Evolutionary conservation across 108 stramenopile genomes (phyloP).

Genomic region (Conticribra weissflogii): DNA sequence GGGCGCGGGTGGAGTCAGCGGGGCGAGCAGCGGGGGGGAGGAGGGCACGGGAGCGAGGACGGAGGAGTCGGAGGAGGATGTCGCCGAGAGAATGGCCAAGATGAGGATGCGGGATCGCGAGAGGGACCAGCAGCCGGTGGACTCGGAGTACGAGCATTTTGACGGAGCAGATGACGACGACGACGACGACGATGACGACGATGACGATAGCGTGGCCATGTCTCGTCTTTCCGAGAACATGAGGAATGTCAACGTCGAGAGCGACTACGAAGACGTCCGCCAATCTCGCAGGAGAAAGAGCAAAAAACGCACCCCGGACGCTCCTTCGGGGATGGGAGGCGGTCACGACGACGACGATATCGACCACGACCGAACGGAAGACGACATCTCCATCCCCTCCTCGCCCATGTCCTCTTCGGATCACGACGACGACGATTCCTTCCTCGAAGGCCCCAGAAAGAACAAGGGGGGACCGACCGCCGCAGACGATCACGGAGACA

Average conservation of each 20-base stretch:
- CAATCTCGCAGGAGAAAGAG: constrained; percentile 1
- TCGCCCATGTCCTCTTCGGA: not conserved
- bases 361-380: not conserved
- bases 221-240: constrained; percentile 10
- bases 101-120: constrained; percentile 15
- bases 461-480: not conserved
- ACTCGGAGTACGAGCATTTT: constrained; percentile 10
- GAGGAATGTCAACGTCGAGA: constrained; percentile 35
- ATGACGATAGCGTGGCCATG: constrained; percentile 14
- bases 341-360: not conserved
- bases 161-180: constrained; percentile 10
- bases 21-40: not conserved
- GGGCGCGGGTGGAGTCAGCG: no score
- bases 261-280: constrained; percentile 26
- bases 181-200: constrained; percentile 21
- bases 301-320: no score
- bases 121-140: constrained; percentile 5
- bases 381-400: not conserved
- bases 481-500: constrained; percentile 1
- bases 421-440: constrained; percentile 32
- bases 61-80: not conserved
- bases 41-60: not conserved
- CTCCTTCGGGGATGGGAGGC: no score
- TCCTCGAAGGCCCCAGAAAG: constrained; percentile 21
- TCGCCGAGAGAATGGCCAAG: constrained; percentile 19